Base-by-base conservation (phyloP, 2,329 filamentous ascomycete species). In the Mycogone perniciosa region DNA sequence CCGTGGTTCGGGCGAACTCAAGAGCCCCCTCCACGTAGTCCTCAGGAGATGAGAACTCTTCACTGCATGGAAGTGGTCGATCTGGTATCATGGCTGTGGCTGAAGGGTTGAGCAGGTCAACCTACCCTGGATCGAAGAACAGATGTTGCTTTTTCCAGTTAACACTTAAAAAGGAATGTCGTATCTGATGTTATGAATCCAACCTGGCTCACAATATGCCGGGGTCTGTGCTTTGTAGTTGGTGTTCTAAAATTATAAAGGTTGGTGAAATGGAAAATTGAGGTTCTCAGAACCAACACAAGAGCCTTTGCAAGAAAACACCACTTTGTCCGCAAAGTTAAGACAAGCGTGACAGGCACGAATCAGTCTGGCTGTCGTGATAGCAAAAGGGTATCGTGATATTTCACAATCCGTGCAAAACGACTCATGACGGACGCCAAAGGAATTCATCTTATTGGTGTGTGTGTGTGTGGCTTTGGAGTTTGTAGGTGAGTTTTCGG, bases 11-110 rank as follows among this genome's bases (percentile, higher is more conserved):
- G 1, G 84, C 80, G 61, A 97, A 96, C 20, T 81, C 66, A 29
- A 97, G 76, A 9, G 97, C 79, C 13, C 83, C 84, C 29, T 88
- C 76, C 44, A 96, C 79, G 67, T 96, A 99, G 48, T 83, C 79
- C 44, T 96, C 88, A 5, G 82, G 71, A 41, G 80, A 81, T 35
- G 73, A 65, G 74, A 92, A 96, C 60, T 81, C 80, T 46, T 82
- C 76, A 33, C 80, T 76, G 62, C 88, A 80, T 1, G 91, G 91
- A 27, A 96, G 76, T 9, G 74, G 73, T 48, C 74, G 75, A 31
- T 69, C 60, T 9, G 78, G 77, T 59, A 69, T 69, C 75, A 79
- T 80, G 41, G 44, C 59, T 46, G 48, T 43, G 34, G 29, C 31
- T 29, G 3, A 26, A 4, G 8, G 41, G 27, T 5, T 10, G 10